phyloP scores from a whole-genome alignment of 371 early-diverging fungal species.

The Mortierella sp. region DNA sequence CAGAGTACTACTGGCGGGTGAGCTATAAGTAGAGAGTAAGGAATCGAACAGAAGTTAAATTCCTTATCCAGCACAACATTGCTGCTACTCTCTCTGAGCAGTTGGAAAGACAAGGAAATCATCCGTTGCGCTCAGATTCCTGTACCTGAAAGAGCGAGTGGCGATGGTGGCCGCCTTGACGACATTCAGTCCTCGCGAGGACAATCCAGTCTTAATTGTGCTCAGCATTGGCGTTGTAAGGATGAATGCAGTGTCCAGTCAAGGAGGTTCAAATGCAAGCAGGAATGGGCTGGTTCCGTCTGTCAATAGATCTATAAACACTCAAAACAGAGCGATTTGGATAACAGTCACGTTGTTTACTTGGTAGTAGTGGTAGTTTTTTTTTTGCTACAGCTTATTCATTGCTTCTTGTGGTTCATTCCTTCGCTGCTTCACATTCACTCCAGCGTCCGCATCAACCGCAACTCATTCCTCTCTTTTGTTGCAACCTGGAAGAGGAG shows the following conservation, averaged over 20 bases:
- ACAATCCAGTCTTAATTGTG: conserved; percentile 39
- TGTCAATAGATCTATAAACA: not conserved
- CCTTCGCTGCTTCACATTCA: not conserved
- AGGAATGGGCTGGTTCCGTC: not conserved
- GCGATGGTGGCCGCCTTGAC: conserved; percentile 29
- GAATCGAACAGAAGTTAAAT: conserved; percentile 5
- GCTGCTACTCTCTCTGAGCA: conserved; percentile 1
- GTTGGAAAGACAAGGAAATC: not conserved
- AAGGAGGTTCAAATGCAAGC: not conserved
- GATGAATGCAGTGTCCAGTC: not conserved
- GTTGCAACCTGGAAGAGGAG: conserved; percentile 1
- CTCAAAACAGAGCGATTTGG: conserved; percentile 9
- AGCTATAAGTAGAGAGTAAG: conserved; percentile 3
- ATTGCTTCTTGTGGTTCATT: not conserved
- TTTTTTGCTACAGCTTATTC: not conserved
- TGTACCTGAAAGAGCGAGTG: conserved; percentile 51
- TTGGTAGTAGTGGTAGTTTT: not conserved
- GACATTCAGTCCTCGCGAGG: conserved; percentile 32
- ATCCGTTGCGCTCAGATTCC: not conserved
- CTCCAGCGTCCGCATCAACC: not conserved
- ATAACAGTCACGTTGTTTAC: conserved; percentile 22
- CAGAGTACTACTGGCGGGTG: conserved; percentile 9
- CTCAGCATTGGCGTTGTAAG: conserved; percentile 30
- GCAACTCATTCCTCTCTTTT: not conserved
- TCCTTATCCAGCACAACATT: conserved; percentile 1